phyloP scores from a whole-genome alignment of 169 alveolate genomes.

The Plasmodium gonderi region DNA sequence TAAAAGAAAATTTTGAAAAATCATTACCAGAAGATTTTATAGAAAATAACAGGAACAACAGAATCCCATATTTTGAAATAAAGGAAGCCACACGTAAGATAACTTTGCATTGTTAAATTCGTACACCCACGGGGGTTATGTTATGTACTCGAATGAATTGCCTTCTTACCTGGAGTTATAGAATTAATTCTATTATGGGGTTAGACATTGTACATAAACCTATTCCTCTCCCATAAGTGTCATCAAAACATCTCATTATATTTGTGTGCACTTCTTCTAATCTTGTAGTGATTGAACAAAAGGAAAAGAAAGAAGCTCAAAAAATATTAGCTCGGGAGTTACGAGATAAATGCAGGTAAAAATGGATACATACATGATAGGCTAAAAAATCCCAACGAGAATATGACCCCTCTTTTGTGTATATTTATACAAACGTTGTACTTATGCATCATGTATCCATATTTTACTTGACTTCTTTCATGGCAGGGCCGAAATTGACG shows the following conservation, averaged over 20 bases:
- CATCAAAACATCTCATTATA: no score
- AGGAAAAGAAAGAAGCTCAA: conserved; percentile 72
- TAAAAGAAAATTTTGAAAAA: conserved; percentile 66
- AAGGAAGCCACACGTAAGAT: conserved; percentile 61
- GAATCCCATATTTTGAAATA: conserved; percentile 69
- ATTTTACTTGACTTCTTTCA: neutral
- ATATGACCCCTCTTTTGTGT: neutral
- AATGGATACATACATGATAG: neutral
- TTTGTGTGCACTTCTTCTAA: no score
- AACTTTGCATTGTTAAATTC: neutral
- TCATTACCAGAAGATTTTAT: conserved; percentile 63
- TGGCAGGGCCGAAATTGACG: conserved; percentile 72
- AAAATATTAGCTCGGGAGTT: conserved; percentile 67
- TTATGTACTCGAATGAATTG: no score
- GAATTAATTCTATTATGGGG: no score
- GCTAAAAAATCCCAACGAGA: neutral
- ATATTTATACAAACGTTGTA: neutral
- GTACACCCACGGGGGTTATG: no score
- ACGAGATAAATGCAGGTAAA: conserved; percentile 73
- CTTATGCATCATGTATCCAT: neutral
- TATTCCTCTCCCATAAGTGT: no score
- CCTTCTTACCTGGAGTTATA: no score
- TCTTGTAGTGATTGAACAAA: conserved; percentile 61
- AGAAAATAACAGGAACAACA: conserved; percentile 72
- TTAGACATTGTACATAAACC: no score